Percentiles rank a stretch among this genome's conserved stretches.
Conservation (phyloP, 1,284 basidiomycete genomes). For the Abortiporus biennis region DNA sequence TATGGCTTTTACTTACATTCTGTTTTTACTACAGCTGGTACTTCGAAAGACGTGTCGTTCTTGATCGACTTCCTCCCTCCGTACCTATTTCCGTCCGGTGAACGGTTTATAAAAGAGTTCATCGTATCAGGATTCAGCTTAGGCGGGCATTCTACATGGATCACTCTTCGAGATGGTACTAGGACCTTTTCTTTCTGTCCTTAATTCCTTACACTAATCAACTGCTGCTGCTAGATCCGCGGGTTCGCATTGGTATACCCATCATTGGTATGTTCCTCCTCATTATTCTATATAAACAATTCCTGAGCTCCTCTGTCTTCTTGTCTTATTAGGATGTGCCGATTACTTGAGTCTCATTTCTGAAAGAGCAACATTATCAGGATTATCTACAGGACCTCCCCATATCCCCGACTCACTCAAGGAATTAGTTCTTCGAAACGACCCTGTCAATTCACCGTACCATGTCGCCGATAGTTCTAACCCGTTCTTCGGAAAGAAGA, state of each 20-base stretch:
- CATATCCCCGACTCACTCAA: constrained; percentile 53
- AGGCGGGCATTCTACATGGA: constrained; percentile 78
- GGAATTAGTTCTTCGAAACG: constrained; percentile 36
- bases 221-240: constrained; percentile 45
- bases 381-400: constrained; percentile 43
- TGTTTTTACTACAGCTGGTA: constrained; percentile 45
- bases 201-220: background rate
- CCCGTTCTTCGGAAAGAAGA: constrained; percentile 63
- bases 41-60: constrained; percentile 71
- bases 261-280: constrained; percentile 47
- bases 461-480: constrained; percentile 33
- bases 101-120: constrained; percentile 64
- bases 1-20: too few relatives aligned
- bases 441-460: constrained; percentile 38
- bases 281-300: background rate
- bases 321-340: constrained; percentile 20
- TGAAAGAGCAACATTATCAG: constrained; percentile 44
- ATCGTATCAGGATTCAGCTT: constrained; percentile 68
- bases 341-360: constrained; percentile 62
- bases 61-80: constrained; percentile 77
- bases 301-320: background rate
- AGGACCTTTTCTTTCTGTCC: background rate
- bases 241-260: constrained; percentile 68
- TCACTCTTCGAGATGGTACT: constrained; percentile 56
- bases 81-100: constrained; percentile 71